phyloP scores from a whole-genome alignment of 768 basidiomycete species.

The Rhodosporidiobolus sp. region DNA sequence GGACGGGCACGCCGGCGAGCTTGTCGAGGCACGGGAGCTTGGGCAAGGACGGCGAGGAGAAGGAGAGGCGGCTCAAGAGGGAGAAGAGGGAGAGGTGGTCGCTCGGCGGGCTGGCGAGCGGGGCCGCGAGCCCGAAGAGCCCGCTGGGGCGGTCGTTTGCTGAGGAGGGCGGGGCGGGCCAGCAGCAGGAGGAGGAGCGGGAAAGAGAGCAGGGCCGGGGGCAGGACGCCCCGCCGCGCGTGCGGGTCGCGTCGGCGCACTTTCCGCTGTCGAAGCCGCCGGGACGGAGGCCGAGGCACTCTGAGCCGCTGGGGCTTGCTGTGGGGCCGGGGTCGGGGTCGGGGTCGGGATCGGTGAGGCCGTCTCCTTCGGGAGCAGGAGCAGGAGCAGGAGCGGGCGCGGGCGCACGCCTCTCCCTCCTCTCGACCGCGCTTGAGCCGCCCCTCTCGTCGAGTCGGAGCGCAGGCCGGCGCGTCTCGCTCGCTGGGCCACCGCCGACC shows the following conservation, averaged over 20 bases:
- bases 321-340: neutral
- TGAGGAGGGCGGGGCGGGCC: too few relatives aligned
- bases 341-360: too few relatives aligned
- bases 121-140: neutral
- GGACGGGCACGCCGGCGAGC: neutral
- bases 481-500: slow-evolving; percentile 1
- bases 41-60: neutral
- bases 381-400: neutral
- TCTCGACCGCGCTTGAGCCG: slow-evolving; percentile 6
- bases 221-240: too few relatives aligned
- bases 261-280: too few relatives aligned
- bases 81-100: too few relatives aligned
- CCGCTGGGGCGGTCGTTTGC: neutral
- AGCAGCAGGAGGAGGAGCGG: too few relatives aligned
- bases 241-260: too few relatives aligned
- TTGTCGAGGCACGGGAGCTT: neutral
- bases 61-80: too few relatives aligned
- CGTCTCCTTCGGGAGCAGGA: too few relatives aligned
- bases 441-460: neutral
- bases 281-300: too few relatives aligned
- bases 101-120: neutral
- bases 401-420: neutral
- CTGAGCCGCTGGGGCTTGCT: too few relatives aligned
- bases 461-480: neutral
- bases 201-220: too few relatives aligned